Evolutionary conservation across 495 filamentous ascomycete genomes (phyloP).

Genomic region (Amniculicola lignicola): DNA sequence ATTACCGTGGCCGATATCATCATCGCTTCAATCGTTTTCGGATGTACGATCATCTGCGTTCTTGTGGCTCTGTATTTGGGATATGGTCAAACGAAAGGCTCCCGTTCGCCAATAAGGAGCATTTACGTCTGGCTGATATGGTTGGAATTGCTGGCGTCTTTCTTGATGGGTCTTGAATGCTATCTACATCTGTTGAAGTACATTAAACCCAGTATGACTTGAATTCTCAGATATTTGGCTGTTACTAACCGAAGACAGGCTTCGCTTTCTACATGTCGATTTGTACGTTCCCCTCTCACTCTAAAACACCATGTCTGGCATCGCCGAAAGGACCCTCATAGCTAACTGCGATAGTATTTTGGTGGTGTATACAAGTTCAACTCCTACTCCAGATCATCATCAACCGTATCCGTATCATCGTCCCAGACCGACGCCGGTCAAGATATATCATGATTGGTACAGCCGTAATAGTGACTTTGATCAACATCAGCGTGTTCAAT

Average conservation of each 20-base stretch:
- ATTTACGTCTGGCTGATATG: conserved; percentile 25
- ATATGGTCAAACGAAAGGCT: conserved; percentile 1
- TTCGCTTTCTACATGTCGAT: conserved; percentile 18
- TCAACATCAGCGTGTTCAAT: conserved; percentile 26
- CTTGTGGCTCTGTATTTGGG: conserved; percentile 1
- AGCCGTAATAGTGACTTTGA: conserved; percentile 17
- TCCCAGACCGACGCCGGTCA: conserved; percentile 19
- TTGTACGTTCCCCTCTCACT: conserved; percentile 17
- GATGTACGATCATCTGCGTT: not conserved
- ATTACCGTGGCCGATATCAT: conserved; percentile 15
- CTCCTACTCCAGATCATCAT: conserved; percentile 29
- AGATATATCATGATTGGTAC: conserved; percentile 25
- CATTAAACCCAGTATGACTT: conserved; percentile 20
- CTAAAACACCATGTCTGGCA: no score
- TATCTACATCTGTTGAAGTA: conserved; percentile 14
- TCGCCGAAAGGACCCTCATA: no score
- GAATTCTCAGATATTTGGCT: not conserved
- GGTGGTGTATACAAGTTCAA: conserved; percentile 29
- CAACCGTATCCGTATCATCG: conserved; percentile 29
- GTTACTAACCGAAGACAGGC: not conserved
- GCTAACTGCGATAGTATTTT: conserved; percentile 8
- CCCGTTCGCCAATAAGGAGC: conserved; percentile 16
- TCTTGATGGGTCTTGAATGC: conserved; percentile 21
- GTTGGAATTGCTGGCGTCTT: conserved; percentile 19
- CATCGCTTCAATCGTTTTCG: conserved; percentile 12